Evolutionary conservation across 331 rosid species (phyloP).

Genomic region (Quercus lobata): DNA sequence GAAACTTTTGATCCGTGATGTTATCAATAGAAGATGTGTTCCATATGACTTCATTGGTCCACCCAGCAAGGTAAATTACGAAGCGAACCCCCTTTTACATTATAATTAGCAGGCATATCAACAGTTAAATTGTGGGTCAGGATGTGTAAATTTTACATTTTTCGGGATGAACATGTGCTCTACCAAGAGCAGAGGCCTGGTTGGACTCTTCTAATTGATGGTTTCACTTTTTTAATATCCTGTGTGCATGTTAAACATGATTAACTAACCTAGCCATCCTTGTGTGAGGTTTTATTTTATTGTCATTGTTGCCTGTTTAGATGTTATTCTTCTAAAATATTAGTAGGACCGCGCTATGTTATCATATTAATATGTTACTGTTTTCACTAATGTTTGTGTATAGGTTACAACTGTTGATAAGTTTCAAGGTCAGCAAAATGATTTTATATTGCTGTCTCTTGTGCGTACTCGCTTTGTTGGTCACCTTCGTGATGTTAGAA

Average conservation of each 20-base stretch:
- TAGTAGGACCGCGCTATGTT: neutral
- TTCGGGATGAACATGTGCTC: too few species aligned
- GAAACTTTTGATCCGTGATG: constrained; percentile 96
- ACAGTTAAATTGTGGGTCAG: neutral
- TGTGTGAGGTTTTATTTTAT: neutral
- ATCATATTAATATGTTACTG: neutral
- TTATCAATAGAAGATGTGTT: constrained; percentile 77
- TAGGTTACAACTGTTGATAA: constrained; percentile 93
- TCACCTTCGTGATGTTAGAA: constrained; percentile 95
- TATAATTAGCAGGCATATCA: neutral
- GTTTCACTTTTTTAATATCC: too few species aligned
- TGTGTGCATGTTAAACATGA: too few species aligned
- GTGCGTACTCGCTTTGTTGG: constrained; percentile 94
- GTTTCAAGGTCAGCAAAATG: constrained; percentile 99
- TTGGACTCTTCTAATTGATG: too few species aligned
- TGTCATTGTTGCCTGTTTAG: neutral
- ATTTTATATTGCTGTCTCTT: constrained; percentile 84
- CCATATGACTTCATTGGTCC: constrained; percentile 91
- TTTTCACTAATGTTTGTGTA: neutral
- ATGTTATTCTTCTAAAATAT: neutral
- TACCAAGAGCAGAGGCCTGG: too few species aligned
- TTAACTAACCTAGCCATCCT: too few species aligned
- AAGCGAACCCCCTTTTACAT: neutral
- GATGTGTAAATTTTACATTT: neutral
- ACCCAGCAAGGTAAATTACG: constrained; percentile 75